Conservation (phyloP, 2,329 filamentous ascomycete genomes). For the Elsinoe perseae region DNA sequence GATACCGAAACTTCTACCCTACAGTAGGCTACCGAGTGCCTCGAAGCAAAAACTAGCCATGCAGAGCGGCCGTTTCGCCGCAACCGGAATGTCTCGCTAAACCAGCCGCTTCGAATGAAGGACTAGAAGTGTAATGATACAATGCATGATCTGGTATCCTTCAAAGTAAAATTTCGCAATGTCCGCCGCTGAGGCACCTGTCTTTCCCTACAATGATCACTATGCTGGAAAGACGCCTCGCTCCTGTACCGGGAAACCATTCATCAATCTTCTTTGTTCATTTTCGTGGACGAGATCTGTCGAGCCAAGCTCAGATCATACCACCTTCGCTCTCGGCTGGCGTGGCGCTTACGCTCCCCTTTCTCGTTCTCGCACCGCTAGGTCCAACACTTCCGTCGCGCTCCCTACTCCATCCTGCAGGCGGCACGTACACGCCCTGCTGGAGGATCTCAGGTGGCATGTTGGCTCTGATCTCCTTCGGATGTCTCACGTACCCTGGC, state of each 20-base stretch:
- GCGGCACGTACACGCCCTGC: conserved; percentile 32
- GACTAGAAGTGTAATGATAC: conserved; percentile 7
- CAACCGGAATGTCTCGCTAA: conserved; percentile 1
- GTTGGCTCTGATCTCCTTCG: conserved; percentile 43
- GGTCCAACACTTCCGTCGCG: background rate
- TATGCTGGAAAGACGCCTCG: background rate
- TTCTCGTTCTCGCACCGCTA: background rate
- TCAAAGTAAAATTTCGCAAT: background rate
- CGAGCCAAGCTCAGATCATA: background rate
- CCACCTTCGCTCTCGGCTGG: background rate
- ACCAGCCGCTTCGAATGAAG: background rate
- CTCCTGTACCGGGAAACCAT: background rate
- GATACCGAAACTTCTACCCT: conserved; percentile 2
- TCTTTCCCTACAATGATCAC: background rate
- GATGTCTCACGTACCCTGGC: conserved; percentile 27
- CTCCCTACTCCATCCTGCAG: background rate
- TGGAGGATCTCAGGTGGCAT: conserved; percentile 43
- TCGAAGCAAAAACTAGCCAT: background rate
- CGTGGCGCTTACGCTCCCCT: background rate
- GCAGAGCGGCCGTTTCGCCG: background rate
- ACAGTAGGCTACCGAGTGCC: background rate
- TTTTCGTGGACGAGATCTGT: too few species aligned
- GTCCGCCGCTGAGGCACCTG: conserved; percentile 3
- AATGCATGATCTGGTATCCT: background rate
- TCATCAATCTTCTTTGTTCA: background rate